Conservation (phyloP, 148 eudicot genomes). For the Salicornia ramosissima region DNA sequence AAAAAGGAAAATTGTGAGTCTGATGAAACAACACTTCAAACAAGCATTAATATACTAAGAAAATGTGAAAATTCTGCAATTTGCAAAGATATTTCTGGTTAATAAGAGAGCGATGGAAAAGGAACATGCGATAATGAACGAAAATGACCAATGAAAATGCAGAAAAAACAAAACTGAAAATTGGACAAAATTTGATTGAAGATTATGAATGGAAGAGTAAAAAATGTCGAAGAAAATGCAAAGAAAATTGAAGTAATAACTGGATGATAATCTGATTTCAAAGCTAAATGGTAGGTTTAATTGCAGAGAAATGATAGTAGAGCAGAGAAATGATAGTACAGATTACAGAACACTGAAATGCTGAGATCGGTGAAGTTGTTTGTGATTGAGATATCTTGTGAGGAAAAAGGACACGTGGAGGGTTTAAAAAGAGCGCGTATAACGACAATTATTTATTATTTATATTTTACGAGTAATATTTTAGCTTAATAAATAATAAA, state of each 20-base stretch:
- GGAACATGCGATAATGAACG: constrained; percentile 15
- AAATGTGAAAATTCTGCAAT: not conserved
- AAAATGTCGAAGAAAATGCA: no score
- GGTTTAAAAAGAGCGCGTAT: constrained; percentile 16
- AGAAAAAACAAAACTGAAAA: no score
- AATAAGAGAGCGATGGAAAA: not conserved
- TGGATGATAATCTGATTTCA: no score
- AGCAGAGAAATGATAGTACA: no score
- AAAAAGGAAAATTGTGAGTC: no score
- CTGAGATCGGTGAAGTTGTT: no score
- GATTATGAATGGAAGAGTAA: not conserved
- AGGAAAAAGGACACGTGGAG: constrained; percentile 22
- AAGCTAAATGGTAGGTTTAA: no score
- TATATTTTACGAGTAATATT: no score
- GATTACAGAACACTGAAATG: no score
- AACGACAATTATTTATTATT: constrained; percentile 15
- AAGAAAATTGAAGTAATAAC: not conserved
- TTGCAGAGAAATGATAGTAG: no score
- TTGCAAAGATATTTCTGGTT: constrained; percentile 19
- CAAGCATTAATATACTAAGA: not conserved
- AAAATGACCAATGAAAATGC: not conserved
- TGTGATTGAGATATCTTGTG: not conserved
- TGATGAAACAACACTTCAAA: not conserved
- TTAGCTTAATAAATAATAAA: no score
- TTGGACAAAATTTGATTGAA: no score